Percentiles rank a stretch among this genome's conserved stretches.
These are phyloP conservation scores for Axilococcus clingmanii DNA, from an alignment of 139 green algal species.

Conservation along the genomic window DNA sequence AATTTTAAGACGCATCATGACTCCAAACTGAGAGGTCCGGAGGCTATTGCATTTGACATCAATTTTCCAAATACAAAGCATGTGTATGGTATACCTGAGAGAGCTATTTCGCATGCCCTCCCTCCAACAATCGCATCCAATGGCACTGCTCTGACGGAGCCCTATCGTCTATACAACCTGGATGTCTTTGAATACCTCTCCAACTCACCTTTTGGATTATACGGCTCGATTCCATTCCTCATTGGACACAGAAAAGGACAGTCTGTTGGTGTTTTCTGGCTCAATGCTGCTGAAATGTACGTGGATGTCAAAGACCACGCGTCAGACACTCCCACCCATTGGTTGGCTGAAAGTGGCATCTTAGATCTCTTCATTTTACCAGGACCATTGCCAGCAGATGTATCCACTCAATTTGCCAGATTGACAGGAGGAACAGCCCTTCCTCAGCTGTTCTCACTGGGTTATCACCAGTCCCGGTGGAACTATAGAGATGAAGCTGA, in stretches of 20 bases:
- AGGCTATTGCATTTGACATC: slow-evolving; percentile 87
- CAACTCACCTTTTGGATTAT: slow-evolving; percentile 91
- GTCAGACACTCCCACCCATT: slow-evolving; percentile 55
- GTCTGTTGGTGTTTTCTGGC: slow-evolving; percentile 83
- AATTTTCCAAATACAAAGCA: slow-evolving; percentile 63
- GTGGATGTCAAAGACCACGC: slow-evolving; percentile 77
- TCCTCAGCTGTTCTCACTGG: slow-evolving; percentile 90
- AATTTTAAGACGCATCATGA: slow-evolving; percentile 80
- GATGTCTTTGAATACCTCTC: slow-evolving; percentile 98
- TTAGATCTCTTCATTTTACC: slow-evolving; percentile 91
- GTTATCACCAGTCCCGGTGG: slow-evolving; percentile 98
- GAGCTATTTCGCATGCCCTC: slow-evolving; percentile 63
- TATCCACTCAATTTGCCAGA: slow-evolving; percentile 49
- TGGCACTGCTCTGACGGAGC: slow-evolving; percentile 50
- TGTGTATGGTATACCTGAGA: slow-evolving; percentile 94
- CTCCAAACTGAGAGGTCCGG: slow-evolving; percentile 76
- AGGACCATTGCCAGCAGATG: slow-evolving; percentile 51
- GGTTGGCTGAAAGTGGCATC: slow-evolving; percentile 89
- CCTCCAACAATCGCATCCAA: slow-evolving; percentile 37
- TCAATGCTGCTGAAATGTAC: slow-evolving; percentile 97
- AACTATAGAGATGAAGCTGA: slow-evolving; percentile 94
- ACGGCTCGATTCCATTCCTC: slow-evolving; percentile 91
- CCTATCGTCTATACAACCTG: slow-evolving; percentile 98
- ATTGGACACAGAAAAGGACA: slow-evolving; percentile 58
- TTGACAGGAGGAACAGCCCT: slow-evolving; percentile 83